Evolutionary conservation across 2,329 filamentous ascomycete species (phyloP).

Genomic region (Rutstroemia sp.): DNA sequence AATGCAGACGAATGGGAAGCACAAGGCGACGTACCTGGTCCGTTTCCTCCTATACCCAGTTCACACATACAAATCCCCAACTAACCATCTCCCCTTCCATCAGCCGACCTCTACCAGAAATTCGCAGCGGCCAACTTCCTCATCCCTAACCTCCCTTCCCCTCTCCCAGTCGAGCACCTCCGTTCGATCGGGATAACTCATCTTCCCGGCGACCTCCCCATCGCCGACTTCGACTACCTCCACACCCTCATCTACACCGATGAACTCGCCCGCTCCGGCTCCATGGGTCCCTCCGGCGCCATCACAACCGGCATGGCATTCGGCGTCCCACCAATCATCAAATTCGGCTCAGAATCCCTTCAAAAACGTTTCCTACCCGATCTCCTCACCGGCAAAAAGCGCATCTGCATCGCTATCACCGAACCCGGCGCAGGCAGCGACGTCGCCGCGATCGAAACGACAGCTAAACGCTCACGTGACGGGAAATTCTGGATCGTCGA

Average conservation of each 20-base stretch:
- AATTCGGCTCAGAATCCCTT: constrained; percentile 55
- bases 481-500: constrained; percentile 65
- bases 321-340: constrained; percentile 63
- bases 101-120: constrained; percentile 44
- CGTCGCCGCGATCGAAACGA: constrained; percentile 65
- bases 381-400: constrained; percentile 56
- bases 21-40: constrained; percentile 32
- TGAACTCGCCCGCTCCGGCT: constrained; percentile 59
- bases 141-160: constrained; percentile 61
- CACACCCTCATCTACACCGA: constrained; percentile 65
- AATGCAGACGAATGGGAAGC: constrained; percentile 65
- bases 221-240: constrained; percentile 69
- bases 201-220: constrained; percentile 55
- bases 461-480: constrained; percentile 52
- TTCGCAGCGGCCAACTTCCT: constrained; percentile 63
- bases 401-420: constrained; percentile 70
- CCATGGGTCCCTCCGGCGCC: constrained; percentile 55
- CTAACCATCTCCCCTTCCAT: constrained; percentile 30
- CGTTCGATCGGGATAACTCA: constrained; percentile 58
- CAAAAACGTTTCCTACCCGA: constrained; percentile 63
- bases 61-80: constrained; percentile 32
- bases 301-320: constrained; percentile 67
- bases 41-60: not conserved
- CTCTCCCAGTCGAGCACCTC: constrained; percentile 61
- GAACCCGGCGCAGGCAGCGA: constrained; percentile 69